Evolutionary conservation across 1,284 basidiomycete genomes (phyloP).

Genomic region (Agroathelia rolfsii): DNA sequence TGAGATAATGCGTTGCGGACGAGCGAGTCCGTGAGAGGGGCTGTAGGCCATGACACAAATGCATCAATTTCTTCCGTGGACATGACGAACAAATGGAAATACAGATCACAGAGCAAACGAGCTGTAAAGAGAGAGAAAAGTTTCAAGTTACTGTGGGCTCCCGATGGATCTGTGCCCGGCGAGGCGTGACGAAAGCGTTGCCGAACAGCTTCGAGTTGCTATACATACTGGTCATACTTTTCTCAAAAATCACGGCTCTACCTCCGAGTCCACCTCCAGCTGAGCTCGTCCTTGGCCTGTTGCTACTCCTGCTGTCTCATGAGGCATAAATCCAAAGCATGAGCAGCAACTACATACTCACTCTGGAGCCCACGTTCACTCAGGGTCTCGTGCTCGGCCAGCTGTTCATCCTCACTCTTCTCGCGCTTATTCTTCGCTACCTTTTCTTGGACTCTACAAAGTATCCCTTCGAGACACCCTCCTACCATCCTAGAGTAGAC

Average conservation of each 20-base stretch:
- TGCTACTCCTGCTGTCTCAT: too few relatives aligned
- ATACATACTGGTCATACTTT: too few relatives aligned
- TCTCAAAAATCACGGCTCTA: too few relatives aligned
- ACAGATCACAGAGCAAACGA: too few relatives aligned
- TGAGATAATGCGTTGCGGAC: slow-evolving; percentile 41
- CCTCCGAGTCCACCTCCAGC: neutral
- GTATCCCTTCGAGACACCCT: slow-evolving; percentile 40
- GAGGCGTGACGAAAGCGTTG: too few relatives aligned
- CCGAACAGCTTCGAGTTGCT: too few relatives aligned
- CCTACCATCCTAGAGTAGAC: slow-evolving; percentile 48
- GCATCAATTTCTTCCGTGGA: slow-evolving; percentile 19
- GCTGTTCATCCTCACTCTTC: slow-evolving; percentile 61
- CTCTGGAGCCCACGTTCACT: slow-evolving; percentile 73
- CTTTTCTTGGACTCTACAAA: slow-evolving; percentile 67
- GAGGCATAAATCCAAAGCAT: slow-evolving; percentile 29
- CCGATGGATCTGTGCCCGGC: too few relatives aligned
- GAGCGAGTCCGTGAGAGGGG: slow-evolving; percentile 67
- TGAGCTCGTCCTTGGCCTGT: neutral
- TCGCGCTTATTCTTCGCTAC: slow-evolving; percentile 67
- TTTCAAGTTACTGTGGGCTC: too few relatives aligned
- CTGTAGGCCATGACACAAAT: slow-evolving; percentile 67
- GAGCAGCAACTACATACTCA: slow-evolving; percentile 56
- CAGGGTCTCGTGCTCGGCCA: slow-evolving; percentile 76
- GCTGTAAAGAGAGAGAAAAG: too few relatives aligned
- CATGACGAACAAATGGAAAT: too few relatives aligned